These are phyloP conservation scores for Jasminum sambac DNA, from an alignment of 257 asterid species.

Conservation along the genomic window DNA sequence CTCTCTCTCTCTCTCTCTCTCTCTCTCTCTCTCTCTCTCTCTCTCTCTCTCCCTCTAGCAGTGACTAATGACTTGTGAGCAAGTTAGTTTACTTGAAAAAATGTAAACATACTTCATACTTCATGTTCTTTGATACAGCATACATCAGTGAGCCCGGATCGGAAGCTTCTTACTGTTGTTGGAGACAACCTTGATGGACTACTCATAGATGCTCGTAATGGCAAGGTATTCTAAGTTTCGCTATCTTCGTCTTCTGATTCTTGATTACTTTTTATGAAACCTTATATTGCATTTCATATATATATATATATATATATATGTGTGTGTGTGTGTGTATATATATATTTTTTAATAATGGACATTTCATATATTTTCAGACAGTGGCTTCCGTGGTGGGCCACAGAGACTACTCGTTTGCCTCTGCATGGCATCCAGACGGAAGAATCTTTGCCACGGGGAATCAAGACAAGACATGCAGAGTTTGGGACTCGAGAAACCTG, in stretches of 20 bases:
- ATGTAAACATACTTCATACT: neutral
- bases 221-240: constrained; percentile 48
- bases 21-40: neutral
- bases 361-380: constrained; percentile 45
- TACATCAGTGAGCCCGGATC: constrained; percentile 68
- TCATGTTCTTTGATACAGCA: constrained; percentile 48
- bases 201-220: constrained; percentile 61
- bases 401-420: constrained; percentile 70
- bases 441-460: constrained; percentile 69
- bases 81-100: neutral
- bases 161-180: constrained; percentile 63
- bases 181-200: constrained; percentile 68
- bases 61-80: neutral
- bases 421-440: constrained; percentile 77
- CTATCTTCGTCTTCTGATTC: neutral
- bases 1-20: neutral
- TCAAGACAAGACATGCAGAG: constrained; percentile 75
- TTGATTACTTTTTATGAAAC: neutral
- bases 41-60: neutral
- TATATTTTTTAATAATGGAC: no score
- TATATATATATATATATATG: no score
- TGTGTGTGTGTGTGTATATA: no score
- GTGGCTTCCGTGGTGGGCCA: constrained; percentile 62
- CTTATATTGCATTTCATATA: neutral
- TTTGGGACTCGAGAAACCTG: constrained; percentile 69